Conservation (phyloP, 768 basidiomycete genomes). For the Lactarius psammicola region DNA sequence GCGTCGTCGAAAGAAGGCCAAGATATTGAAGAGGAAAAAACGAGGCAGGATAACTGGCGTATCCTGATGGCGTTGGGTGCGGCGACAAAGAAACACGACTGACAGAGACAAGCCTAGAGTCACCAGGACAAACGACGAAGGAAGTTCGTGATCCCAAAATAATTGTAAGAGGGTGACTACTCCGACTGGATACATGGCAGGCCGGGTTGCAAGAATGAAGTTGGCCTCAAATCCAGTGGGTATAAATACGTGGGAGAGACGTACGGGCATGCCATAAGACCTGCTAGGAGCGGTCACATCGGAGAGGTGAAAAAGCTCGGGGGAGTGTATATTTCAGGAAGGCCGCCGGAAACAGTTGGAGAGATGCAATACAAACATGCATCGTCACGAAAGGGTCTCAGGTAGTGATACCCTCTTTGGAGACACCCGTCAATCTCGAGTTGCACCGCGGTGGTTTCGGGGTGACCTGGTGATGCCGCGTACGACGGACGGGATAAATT, state of each 20-base stretch:
- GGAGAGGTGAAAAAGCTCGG: conserved; percentile 2
- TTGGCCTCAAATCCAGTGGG: neutral
- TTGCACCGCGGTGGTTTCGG: conserved; percentile 14
- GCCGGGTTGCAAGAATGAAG: conserved; percentile 8
- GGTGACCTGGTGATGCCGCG: neutral
- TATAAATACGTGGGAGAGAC: conserved; percentile 15
- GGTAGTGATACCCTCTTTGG: neutral
- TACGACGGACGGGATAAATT: neutral
- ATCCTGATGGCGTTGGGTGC: conserved; percentile 36
- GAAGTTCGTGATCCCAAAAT: conserved; percentile 11
- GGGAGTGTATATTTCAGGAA: conserved; percentile 10
- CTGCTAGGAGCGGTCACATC: conserved; percentile 4
- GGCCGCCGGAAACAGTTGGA: conserved; percentile 11
- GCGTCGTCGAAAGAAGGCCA: conserved; percentile 65
- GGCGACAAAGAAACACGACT: conserved; percentile 8
- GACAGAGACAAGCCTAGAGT: conserved; percentile 32
- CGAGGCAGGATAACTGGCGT: conserved; percentile 55
- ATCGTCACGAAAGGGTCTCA: neutral
- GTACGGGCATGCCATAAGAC: neutral
- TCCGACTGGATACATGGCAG: conserved; percentile 45
- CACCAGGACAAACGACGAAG: conserved; percentile 27
- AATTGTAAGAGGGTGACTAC: conserved; percentile 38
- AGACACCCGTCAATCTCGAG: conserved; percentile 9
- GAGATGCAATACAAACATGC: conserved; percentile 17
- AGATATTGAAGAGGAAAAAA: conserved; percentile 53